Evolutionary conservation across 2,329 filamentous ascomycete species (phyloP).

Genomic region (Fusarium sp.): DNA sequence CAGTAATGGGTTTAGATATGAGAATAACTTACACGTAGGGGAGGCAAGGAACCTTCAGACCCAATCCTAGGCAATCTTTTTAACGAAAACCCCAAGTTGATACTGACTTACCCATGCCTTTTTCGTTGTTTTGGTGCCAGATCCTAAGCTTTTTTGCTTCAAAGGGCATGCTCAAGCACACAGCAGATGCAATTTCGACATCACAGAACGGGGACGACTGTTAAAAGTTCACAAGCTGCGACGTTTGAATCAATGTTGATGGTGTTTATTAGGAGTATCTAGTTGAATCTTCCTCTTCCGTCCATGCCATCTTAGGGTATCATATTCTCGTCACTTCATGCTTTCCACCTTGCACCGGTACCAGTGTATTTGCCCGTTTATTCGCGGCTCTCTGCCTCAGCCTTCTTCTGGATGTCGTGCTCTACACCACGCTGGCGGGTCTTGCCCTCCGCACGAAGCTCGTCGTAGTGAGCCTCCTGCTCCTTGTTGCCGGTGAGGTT

Average conservation of each 20-base stretch:
- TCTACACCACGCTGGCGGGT: constrained; percentile 85
- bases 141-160: not conserved
- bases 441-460: constrained; percentile 83
- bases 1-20: not conserved
- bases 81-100: not conserved
- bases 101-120: not conserved
- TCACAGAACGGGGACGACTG: not conserved
- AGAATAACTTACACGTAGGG: not conserved
- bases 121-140: not conserved
- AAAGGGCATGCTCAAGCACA: not conserved
- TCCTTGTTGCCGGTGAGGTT: constrained; percentile 75
- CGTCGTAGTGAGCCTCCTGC: constrained; percentile 71
- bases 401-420: constrained; percentile 80
- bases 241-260: not conserved
- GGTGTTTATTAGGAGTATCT: constrained; percentile 22
- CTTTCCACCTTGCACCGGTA: constrained; percentile 3
- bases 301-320: constrained; percentile 30
- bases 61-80: not conserved
- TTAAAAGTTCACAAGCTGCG: not conserved
- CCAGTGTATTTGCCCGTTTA: constrained; percentile 9
- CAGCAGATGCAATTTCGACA: not conserved
- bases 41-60: not conserved
- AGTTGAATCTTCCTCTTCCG: constrained; percentile 1
- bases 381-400: constrained; percentile 53
- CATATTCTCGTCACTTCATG: constrained; percentile 27